Percentiles rank a stretch among this genome's conserved stretches.
Conservation (phyloP, 805 yeast species). For the Zygoascus tannicola region DNA sequence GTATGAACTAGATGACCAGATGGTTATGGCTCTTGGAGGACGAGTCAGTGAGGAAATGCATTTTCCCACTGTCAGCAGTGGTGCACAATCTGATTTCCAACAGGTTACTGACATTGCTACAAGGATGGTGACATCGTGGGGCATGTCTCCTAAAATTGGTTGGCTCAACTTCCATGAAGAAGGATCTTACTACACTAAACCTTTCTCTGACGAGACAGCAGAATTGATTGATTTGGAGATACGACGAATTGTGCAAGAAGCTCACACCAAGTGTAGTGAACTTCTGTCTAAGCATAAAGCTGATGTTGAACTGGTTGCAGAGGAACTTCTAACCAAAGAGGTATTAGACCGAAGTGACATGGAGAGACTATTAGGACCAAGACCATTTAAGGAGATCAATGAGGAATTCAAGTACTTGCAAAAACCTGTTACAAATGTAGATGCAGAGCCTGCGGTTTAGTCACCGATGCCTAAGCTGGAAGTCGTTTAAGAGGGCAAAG, state of each 20-base stretch:
- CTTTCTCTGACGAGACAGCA: conserved; percentile 84
- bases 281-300: conserved; percentile 59
- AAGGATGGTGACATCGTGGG: conserved; percentile 83
- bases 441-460: not conserved
- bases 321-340: conserved; percentile 76
- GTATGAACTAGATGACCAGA: conserved; percentile 73
- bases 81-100: conserved; percentile 94
- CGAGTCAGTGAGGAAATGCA: conserved; percentile 93
- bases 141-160: conserved; percentile 88
- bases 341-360: conserved; percentile 90
- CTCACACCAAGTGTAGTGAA: conserved; percentile 61
- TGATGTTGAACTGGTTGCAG: conserved; percentile 79
- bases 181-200: conserved; percentile 63
- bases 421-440: not conserved
- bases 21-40: conserved; percentile 97
- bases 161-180: conserved; percentile 65
- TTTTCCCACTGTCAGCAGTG: conserved; percentile 86
- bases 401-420: conserved; percentile 71
- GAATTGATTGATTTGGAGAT: conserved; percentile 75
- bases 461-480: too few relatives aligned
- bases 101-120: conserved; percentile 92
- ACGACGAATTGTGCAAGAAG: conserved; percentile 62
- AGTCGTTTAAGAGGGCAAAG: too few relatives aligned
- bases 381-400: conserved; percentile 85
- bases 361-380: conserved; percentile 77